Evolutionary conservation across 1,139 yeast species (phyloP), one percentile per base, ranked within the genome.

Genomic region (Candida labiduridarum): DNA sequence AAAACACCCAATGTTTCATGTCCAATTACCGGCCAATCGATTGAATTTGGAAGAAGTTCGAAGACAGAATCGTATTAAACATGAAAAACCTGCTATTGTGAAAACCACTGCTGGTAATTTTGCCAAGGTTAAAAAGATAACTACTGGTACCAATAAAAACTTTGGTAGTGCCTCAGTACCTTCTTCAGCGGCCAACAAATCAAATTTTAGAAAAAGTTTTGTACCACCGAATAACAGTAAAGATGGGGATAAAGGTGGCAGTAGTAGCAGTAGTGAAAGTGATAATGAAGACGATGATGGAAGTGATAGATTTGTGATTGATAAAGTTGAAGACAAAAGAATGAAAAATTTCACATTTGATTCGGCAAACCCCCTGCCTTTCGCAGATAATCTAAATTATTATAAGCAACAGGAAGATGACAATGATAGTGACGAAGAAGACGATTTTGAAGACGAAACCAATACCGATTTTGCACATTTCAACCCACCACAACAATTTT

Each of bases 81-180:
- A 50, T 15, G 47, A 52, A 29, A 49, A 62, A 19, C 52, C 63
- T 14, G 64, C 63, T 50, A 52, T 72, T 16, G 70, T 67, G 18
- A 71, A 71, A 52, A 45, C 42, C 34, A 75, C 76, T 1, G 72
- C 72, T 3, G 66, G 67, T 49, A 70, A 64, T 48, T 54, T 68
- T 40, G 64, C 66, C 39, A 56, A 57, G 33, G 64, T 64, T 15
- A 56, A 59, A 39, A 62, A 60, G 48, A 50, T 43, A 18, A 43
- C 45, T 11, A 34, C 45, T 7, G 45, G 45, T 4, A 43, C 33
- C 12, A 43, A 43, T 25, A 22, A 43, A 12, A 34, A 43, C 10
- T 43, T 43, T 34, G 45, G 45, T n/a, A 15, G 10, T 19, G 14
- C 12, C 4, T 10, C 29, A 16, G 11, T n/a, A 30, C 3, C 30